Conservation (phyloP, 495 filamentous ascomycete species). For the Aspergillus indologenus region DNA sequence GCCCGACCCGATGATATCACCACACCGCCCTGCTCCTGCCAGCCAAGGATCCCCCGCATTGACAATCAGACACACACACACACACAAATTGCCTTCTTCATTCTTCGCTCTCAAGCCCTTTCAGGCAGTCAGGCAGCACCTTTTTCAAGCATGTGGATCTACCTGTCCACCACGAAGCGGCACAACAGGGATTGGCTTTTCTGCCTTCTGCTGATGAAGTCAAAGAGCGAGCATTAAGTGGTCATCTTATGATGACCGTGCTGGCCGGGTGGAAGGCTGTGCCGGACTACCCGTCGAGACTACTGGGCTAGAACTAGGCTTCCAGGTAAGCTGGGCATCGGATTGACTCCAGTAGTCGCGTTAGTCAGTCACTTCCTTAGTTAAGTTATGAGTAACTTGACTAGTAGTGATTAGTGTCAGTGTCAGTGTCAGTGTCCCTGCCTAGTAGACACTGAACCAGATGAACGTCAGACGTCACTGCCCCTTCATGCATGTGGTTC, state of each 20-base stretch:
- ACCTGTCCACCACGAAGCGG: background rate
- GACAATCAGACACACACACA: background rate
- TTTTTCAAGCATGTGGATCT: background rate
- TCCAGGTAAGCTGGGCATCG: background rate
- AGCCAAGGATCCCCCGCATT: constrained; percentile 7
- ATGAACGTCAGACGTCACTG: background rate
- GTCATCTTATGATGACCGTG: constrained; percentile 7
- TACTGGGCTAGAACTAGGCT: background rate
- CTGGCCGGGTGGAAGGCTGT: background rate
- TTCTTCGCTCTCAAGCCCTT: background rate
- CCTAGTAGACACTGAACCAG: background rate
- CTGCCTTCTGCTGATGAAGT: background rate
- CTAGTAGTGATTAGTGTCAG: too few species aligned
- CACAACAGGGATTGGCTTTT: background rate
- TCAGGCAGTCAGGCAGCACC: background rate
- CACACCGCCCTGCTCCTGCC: background rate
- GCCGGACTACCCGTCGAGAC: background rate
- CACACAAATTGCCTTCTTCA: background rate
- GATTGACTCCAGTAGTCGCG: background rate
- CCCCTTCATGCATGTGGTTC: background rate
- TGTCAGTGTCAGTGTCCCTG: too few species aligned
- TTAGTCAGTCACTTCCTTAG: too few species aligned
- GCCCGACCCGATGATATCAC: constrained; percentile 7
- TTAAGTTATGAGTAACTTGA: too few species aligned
- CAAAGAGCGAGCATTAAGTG: background rate